These are phyloP conservation scores for Skeletonema grethae DNA, from an alignment of 108 stramenopile species.

Conservation along the genomic window DNA sequence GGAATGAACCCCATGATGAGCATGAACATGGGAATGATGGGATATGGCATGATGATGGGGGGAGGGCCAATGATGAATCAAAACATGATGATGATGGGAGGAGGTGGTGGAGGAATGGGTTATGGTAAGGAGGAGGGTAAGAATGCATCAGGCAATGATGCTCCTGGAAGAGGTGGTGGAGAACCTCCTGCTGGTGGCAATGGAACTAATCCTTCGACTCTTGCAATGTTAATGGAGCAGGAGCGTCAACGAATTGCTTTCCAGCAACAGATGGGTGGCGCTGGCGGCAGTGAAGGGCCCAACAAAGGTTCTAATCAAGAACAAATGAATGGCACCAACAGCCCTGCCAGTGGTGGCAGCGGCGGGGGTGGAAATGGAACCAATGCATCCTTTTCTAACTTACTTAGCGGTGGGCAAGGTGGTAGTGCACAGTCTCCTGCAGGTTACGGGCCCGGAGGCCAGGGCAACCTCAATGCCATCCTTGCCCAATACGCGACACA, in stretches of 20 bases:
- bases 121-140: slow-evolving; percentile 1
- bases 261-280: not conserved
- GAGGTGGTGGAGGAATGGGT: not conserved
- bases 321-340: not conserved
- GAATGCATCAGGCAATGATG: not conserved
- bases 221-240: not conserved
- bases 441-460: not conserved
- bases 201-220: not conserved
- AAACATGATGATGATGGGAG: slow-evolving; percentile 2
- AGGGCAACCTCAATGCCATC: not conserved
- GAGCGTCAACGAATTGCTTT: not conserved
- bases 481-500: not conserved
- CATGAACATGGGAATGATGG: slow-evolving; percentile 4
- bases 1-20: not conserved
- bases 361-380: too few species aligned
- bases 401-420: not conserved
- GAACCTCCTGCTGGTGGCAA: not conserved
- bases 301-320: not conserved
- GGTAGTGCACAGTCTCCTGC: not conserved
- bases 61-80: not conserved
- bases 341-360: not conserved
- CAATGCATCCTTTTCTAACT: too few species aligned
- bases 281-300: not conserved
- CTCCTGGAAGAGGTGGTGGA: not conserved
- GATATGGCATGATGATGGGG: slow-evolving; percentile 3